Evolutionary conservation across 495 filamentous ascomycete genomes (phyloP).

Genomic region (Astrothelium macrocarpum): DNA sequence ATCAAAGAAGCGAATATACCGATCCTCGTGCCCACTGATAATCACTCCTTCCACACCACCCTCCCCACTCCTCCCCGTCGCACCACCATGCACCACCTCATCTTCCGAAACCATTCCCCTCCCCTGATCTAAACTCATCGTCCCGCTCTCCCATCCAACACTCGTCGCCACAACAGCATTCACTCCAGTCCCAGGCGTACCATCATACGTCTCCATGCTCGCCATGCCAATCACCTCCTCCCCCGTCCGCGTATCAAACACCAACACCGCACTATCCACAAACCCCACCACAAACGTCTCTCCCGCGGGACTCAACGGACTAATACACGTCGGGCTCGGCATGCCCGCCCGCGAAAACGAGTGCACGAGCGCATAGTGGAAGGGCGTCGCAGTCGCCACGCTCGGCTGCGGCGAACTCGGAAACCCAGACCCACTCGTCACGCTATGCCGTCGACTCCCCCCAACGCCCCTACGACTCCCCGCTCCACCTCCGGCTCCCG

Average conservation of each 20-base stretch:
- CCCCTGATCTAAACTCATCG: constrained; percentile 50
- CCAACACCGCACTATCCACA: constrained; percentile 75
- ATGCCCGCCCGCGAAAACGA: constrained; percentile 64
- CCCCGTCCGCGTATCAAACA: constrained; percentile 83
- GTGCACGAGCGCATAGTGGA: constrained; percentile 64
- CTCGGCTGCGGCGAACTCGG: constrained; percentile 84
- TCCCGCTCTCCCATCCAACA: constrained; percentile 60
- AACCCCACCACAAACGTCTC: constrained; percentile 92
- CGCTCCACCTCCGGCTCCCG: constrained; percentile 22
- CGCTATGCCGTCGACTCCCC: constrained; percentile 76
- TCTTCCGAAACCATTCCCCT: constrained; percentile 49
- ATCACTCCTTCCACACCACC: constrained; percentile 78
- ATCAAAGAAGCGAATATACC: constrained; percentile 92
- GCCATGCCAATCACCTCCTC: constrained; percentile 90
- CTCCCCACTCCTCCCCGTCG: constrained; percentile 66
- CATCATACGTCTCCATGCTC: constrained; percentile 85
- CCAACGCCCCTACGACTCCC: constrained; percentile 57
- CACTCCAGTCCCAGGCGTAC: constrained; percentile 69
- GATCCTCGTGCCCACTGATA: constrained; percentile 91
- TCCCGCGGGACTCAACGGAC: constrained; percentile 71
- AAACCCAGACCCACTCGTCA: constrained; percentile 83
- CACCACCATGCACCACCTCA: constrained; percentile 59
- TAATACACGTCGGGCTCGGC: constrained; percentile 79
- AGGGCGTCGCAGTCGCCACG: constrained; percentile 57
- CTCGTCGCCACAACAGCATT: constrained; percentile 89